Evolutionary conservation across 768 basidiomycete genomes (phyloP).

Genomic region (Collybia sordida): DNA sequence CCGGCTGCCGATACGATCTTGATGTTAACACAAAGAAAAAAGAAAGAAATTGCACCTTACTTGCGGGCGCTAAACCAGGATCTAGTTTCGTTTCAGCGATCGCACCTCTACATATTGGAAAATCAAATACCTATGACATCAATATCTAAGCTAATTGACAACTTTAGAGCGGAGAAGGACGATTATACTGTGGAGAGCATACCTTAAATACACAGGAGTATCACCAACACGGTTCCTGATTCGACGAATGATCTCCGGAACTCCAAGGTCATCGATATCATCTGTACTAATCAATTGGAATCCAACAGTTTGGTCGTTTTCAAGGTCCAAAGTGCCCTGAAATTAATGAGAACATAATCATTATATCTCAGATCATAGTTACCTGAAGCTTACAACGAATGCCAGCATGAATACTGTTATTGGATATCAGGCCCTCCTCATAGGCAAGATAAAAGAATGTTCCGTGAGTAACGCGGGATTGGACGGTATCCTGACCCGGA

Average conservation of each 20-base stretch:
- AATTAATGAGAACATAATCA: conserved; percentile 21
- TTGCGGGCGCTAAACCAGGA: conserved; percentile 77
- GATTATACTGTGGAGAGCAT: conserved; percentile 22
- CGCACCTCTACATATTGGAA: neutral
- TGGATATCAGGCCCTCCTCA: conserved; percentile 74
- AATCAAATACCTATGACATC: conserved; percentile 64
- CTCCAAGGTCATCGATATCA: conserved; percentile 81
- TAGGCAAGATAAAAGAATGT: conserved; percentile 83
- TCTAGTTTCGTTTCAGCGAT: conserved; percentile 34
- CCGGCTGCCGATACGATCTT: conserved; percentile 49
- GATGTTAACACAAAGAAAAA: neutral
- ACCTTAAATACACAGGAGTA: conserved; percentile 77
- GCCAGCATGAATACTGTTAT: conserved; percentile 83
- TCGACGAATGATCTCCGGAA: conserved; percentile 63
- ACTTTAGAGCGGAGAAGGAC: neutral
- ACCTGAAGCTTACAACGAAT: conserved; percentile 71
- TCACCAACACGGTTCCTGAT: conserved; percentile 74
- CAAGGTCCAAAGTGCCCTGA: conserved; percentile 61
- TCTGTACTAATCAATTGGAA: conserved; percentile 80
- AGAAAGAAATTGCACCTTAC: conserved; percentile 34
- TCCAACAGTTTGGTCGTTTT: conserved; percentile 69
- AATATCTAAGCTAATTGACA: conserved; percentile 63
- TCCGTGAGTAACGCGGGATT: conserved; percentile 77
- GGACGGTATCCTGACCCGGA: conserved; percentile 55
- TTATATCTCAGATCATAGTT: conserved; percentile 4